Evolutionary conservation across 495 filamentous ascomycete genomes (phyloP).

Genomic region (Immersiella caudata): DNA sequence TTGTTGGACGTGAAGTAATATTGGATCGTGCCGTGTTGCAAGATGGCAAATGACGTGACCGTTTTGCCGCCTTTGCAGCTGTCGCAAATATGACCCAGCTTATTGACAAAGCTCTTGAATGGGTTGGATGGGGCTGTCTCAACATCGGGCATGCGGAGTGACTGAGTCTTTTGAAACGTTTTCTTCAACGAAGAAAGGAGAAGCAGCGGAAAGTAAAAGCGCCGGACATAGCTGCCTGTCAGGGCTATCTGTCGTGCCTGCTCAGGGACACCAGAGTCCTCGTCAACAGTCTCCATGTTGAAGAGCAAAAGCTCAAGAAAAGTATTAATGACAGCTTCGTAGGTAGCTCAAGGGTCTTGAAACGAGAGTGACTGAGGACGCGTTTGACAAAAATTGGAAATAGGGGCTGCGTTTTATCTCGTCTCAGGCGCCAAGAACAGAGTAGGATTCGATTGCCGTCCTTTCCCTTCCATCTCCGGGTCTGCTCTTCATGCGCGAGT

Average conservation of each 20-base stretch:
- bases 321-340: too few species aligned
- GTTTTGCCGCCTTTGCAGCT: conserved; percentile 19
- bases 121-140: not conserved
- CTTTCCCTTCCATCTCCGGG: too few species aligned
- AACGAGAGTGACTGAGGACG: too few species aligned
- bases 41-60: conserved; percentile 27
- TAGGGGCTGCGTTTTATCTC: too few species aligned
- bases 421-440: too few species aligned
- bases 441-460: too few species aligned
- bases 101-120: conserved; percentile 32
- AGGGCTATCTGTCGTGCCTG: too few species aligned
- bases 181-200: not conserved
- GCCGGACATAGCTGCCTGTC: not conserved
- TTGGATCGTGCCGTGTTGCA: conserved; percentile 20
- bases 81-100: conserved; percentile 35
- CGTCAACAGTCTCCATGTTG: not conserved
- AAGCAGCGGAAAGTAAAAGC: not conserved
- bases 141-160: not conserved
- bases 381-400: too few species aligned
- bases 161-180: not conserved
- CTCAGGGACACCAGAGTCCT: not conserved
- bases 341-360: too few species aligned
- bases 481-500: too few species aligned
- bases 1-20: conserved; percentile 33
- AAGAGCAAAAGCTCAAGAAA: too few species aligned